Base-by-base conservation (phyloP, 2,329 filamentous ascomycete genomes). In the Ceratocystis destructans region DNA sequence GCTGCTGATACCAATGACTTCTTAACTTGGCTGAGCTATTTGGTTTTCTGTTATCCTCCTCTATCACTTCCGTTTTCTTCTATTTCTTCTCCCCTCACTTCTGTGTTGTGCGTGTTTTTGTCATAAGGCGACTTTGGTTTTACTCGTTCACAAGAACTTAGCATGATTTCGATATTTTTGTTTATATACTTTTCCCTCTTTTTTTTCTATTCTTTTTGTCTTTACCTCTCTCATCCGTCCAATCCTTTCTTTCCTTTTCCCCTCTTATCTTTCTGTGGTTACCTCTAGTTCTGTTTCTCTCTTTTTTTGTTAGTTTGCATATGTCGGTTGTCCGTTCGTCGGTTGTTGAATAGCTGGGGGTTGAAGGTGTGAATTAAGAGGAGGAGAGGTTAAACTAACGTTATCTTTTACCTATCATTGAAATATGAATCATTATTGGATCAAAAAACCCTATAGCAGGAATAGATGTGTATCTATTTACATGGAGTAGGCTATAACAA, bases 101-200 rank as follows among this genome's bases (percentile, higher is more conserved):
- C 20, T 57, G 10, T 37, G 17, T 20, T 37, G 41, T 62, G n/a
- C 44, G 33, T 44, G 28, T 45, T 44, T 62, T 22, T 44, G 44
- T 44, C 61, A 31, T 62, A 62, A 25, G 33, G 61, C 44, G 37
- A 62, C 44, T 62, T 62, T 44, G 61, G 44, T 25, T 41, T 44
- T 46, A 25, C 20, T 44, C 25, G 37, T 44, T 62, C 22, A 44
- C 61, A 46, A 62, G 44, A 22, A 44, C 44, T 44, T 22, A 31
- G 61, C 44, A 44, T 62, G 53, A 12, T 57, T 57, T 57, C 28
- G 68, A 48, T 67, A 64, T 64, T 62, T 62, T 68, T 45, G 50
- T 68, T 66, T 68, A 72, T 50, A 75, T 70, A 33, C 72, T 75
- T 66, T 72, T 65, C 61, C 64, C 37, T 45, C 48, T 65, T 17